These are phyloP conservation scores for Chlorella sp. DNA, from an alignment of 139 green algal genomes.

Conservation along the genomic window DNA sequence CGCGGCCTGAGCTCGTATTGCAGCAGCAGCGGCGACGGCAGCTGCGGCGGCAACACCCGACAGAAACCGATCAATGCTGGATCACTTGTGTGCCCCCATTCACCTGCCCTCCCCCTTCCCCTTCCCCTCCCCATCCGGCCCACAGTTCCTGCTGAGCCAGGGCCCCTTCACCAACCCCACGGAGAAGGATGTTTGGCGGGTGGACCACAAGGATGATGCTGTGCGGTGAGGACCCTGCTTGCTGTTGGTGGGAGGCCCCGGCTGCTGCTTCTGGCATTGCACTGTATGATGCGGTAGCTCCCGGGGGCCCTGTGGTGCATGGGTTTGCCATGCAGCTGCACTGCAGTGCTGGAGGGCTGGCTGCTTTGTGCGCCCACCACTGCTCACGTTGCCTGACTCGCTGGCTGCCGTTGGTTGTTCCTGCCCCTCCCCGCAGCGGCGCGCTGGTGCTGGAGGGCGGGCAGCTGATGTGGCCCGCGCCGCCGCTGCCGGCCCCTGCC, in stretches of 20 bases:
- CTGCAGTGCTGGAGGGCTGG: conserved; percentile 81
- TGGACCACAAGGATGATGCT: conserved; percentile 87
- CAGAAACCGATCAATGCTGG: no score
- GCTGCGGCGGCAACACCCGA: no score
- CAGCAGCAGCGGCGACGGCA: no score
- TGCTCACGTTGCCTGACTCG: no score
- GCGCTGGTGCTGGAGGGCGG: conserved; percentile 84
- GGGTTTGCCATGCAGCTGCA: no score
- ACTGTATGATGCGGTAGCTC: no score
- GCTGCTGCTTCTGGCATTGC: no score
- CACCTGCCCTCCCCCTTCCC: not conserved
- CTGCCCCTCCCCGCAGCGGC: conserved; percentile 40
- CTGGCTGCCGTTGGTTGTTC: no score
- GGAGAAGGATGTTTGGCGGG: conserved; percentile 62
- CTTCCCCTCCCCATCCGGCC: not conserved
- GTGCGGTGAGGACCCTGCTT: conserved; percentile 46
- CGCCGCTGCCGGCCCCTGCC: conserved; percentile 43
- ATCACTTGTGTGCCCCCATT: no score
- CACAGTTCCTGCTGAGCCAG: conserved; percentile 79
- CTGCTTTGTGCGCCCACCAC: conserved; percentile 47
- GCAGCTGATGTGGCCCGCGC: conserved; percentile 84
- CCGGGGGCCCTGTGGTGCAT: no score
- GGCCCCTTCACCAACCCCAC: conserved; percentile 85
- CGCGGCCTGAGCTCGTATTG: no score
- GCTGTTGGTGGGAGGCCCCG: no score